Percentiles rank a stretch among this genome's conserved stretches.
These are phyloP conservation scores for Cryoendolithus antarcticus DNA, from an alignment of 2,329 filamentous ascomycete genomes.

Conservation along the genomic window DNA sequence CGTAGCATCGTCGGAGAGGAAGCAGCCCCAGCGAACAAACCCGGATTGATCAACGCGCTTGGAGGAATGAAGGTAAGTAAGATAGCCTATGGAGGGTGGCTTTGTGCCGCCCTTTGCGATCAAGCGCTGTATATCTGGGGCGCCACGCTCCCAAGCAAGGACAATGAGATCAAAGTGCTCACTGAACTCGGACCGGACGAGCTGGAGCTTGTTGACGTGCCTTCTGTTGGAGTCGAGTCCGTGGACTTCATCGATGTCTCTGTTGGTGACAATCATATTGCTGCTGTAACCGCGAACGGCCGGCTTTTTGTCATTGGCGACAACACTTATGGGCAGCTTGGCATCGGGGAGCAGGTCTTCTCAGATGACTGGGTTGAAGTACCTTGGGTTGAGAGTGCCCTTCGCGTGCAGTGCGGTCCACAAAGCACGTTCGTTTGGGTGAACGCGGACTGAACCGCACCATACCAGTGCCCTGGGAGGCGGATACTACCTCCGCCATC, in stretches of 20 bases:
- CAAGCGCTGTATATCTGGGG: conserved; percentile 54
- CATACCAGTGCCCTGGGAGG: no score
- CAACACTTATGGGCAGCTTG: conserved; percentile 49
- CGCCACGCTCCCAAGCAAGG: conserved; percentile 12
- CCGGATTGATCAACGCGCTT: conserved; percentile 38
- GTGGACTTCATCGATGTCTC: conserved; percentile 43
- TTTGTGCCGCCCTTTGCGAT: conserved; percentile 46
- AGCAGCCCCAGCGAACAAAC: conserved; percentile 34
- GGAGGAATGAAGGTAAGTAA: conserved; percentile 41
- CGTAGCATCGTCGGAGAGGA: conserved; percentile 29
- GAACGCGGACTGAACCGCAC: no score
- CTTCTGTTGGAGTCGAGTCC: conserved; percentile 21
- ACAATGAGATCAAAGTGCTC: conserved; percentile 12
- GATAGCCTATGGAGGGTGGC: conserved; percentile 43
- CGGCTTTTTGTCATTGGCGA: conserved; percentile 35
- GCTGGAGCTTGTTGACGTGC: conserved; percentile 18
- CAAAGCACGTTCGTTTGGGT: no score
- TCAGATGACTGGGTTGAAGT: conserved; percentile 16
- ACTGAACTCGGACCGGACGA: conserved; percentile 11
- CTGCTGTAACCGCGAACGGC: conserved; percentile 24
- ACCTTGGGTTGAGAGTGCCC: neutral
- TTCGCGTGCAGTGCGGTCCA: conserved; percentile 4
- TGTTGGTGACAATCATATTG: conserved; percentile 47
- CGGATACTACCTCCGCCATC: no score
- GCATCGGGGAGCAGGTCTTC: conserved; percentile 20